A percentile compares a stretch with the other conserved stretches of the same genome.
phyloP scores from a whole-genome alignment of 116 monocot species.

The Papilionanthe hybrid region DNA sequence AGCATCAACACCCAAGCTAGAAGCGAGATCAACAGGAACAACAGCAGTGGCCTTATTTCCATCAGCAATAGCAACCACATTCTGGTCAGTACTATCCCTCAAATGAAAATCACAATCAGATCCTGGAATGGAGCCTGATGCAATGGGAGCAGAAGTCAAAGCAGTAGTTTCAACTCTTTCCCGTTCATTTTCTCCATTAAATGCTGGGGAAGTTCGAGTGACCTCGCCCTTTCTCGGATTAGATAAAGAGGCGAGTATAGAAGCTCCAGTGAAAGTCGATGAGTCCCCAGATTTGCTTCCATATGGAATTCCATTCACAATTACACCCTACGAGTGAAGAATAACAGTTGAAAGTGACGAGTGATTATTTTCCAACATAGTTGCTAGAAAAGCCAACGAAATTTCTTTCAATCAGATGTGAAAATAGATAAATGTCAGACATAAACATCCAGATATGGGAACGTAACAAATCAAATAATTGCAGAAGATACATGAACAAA shows the following conservation, averaged over 20 bases:
- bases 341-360: conserved; percentile 23
- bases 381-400: conserved; percentile 69
- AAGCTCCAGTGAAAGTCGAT: conserved; percentile 73
- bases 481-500: no score
- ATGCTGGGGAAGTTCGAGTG: conserved; percentile 24
- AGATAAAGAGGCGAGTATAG: conserved; percentile 83
- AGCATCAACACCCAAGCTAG: conserved; percentile 23
- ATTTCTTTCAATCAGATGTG: background rate
- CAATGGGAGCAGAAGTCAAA: conserved; percentile 21
- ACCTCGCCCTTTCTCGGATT: conserved; percentile 49
- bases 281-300: conserved; percentile 50
- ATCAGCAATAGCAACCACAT: conserved; percentile 14
- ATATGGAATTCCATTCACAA: conserved; percentile 36
- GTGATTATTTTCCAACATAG: conserved; percentile 30
- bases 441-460: conserved; percentile 13
- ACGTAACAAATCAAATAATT: background rate
- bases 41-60: conserved; percentile 12
- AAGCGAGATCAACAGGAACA: conserved; percentile 18
- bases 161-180: conserved; percentile 21
- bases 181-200: conserved; percentile 39
- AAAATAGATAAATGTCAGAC: conserved; percentile 1
- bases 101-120: conserved; percentile 20
- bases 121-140: conserved; percentile 22
- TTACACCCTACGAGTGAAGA: conserved; percentile 25
- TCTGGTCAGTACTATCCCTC: conserved; percentile 16